These are phyloP conservation scores for Phlebiopsis flavidoalba DNA, from an alignment of 768 basidiomycete species.

Conservation along the genomic window DNA sequence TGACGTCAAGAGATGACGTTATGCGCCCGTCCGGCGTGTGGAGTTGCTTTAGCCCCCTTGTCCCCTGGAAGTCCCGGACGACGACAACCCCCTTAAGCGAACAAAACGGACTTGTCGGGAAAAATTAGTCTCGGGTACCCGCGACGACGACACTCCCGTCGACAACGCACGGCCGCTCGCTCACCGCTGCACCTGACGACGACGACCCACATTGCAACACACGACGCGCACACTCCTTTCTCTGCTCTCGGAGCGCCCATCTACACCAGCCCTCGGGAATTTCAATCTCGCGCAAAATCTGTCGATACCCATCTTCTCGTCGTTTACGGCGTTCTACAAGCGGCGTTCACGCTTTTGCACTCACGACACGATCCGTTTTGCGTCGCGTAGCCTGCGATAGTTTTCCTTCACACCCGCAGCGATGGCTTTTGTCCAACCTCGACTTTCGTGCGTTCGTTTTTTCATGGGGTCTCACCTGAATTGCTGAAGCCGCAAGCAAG, in stretches of 20 bases:
- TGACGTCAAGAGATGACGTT: slow-evolving; percentile 1
- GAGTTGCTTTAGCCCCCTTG: background rate
- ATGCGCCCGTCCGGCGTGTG: background rate
- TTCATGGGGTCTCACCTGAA: slow-evolving; percentile 1
- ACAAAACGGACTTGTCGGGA: background rate
- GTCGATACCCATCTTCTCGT: background rate
- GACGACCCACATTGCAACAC: background rate
- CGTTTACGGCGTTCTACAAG: background rate
- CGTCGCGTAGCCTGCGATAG: background rate
- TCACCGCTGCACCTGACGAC: background rate
- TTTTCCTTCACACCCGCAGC: background rate
- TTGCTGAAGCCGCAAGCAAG: slow-evolving; percentile 6
- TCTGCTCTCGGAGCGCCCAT: background rate
- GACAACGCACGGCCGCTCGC: background rate
- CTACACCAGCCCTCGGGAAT: background rate
- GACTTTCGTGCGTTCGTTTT: background rate
- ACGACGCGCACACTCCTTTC: background rate
- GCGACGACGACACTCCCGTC: background rate
- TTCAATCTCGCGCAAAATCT: slow-evolving; percentile 1
- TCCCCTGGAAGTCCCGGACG: background rate
- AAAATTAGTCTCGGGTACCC: background rate
- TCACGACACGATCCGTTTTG: background rate
- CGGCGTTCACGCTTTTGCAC: background rate
- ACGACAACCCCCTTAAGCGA: background rate
- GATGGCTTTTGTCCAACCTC: background rate